Evolutionary conservation across 2,329 filamentous ascomycete species (phyloP), one percentile per base, ranked within the genome.

Genomic region (Fusarium sambucinum): DNA sequence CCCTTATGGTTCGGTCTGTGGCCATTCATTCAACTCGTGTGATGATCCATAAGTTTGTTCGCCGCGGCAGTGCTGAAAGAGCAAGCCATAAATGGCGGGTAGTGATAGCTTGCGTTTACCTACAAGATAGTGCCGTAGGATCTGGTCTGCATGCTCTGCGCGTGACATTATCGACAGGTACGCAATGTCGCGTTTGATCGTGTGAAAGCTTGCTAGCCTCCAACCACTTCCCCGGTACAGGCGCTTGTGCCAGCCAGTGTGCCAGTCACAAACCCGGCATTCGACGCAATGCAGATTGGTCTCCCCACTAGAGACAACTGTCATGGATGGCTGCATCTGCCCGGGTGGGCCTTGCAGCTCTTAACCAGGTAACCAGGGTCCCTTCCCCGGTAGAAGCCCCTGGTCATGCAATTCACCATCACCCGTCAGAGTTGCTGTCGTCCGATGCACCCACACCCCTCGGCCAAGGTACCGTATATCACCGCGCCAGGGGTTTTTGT

Each of bases 301-400:
- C 58, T 68, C 60, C 29, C 59, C 55, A 68, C 61, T 61, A 62
- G 45, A 61, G 65, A 73, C 59, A 72, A 66, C 57, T 70, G 63
- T 65, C 61, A 69, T 70, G 59, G 63, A 58, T 65, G 61, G 70
- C 68, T 66, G 72, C 70, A 73, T 71, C 66, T 69, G 62, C 54
- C 59, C 48, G 67, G 58, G 69, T 64, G 72, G 72, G 63, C 72
- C 72, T 71, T 74, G 69, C 71, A 73, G 71, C 60, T 63, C 50
- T 57, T 23, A 38, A 47, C 68, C 60, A 72, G 66, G 70, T 25
- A 46, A 46, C 59, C 60, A 71, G 66, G 70, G 63, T 66, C 54
- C 42, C 48, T 70, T 62, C 68, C 70, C 72, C 68, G 66, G 66
- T 69, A 66, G 55, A 47, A 48, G 37, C 59, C 71, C 70, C 40